These are phyloP conservation scores for Backusella macrospora DNA, from an alignment of 192 early-diverging fungal species.

Conservation along the genomic window DNA sequence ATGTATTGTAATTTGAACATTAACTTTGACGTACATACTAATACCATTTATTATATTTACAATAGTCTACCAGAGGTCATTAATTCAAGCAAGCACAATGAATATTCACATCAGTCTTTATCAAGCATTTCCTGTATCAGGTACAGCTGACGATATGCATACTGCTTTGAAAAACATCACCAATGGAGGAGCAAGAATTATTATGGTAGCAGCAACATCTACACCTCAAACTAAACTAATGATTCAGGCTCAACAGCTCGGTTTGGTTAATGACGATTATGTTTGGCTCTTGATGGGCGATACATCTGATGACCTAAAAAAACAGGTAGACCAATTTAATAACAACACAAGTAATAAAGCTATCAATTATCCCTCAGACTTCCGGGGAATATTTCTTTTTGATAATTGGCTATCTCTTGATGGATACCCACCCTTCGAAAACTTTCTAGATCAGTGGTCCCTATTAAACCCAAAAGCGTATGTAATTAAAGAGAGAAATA, in stretches of 20 bases:
- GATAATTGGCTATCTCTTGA: slow-evolving; percentile 46
- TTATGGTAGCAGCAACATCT: slow-evolving; percentile 48
- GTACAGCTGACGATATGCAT: slow-evolving; percentile 29
- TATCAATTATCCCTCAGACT: slow-evolving; percentile 22
- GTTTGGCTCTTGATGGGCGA: slow-evolving; percentile 52
- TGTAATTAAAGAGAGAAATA: not conserved
- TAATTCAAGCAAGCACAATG: slow-evolving; percentile 29
- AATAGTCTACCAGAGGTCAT: slow-evolving; percentile 47
- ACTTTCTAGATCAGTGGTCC: slow-evolving; percentile 48
- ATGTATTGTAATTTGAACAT: slow-evolving; percentile 31
- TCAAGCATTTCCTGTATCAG: slow-evolving; percentile 42
- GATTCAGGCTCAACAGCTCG: slow-evolving; percentile 42
- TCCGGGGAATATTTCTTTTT: slow-evolving; percentile 48
- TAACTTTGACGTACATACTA: not conserved
- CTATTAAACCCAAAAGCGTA: slow-evolving; percentile 42
- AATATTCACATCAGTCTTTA: slow-evolving; percentile 42
- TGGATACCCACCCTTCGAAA: slow-evolving; percentile 51
- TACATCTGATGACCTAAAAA: slow-evolving; percentile 31
- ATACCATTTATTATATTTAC: not conserved
- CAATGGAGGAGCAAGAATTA: slow-evolving; percentile 42
- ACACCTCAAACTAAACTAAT: slow-evolving; percentile 39
- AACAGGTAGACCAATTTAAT: slow-evolving; percentile 26
- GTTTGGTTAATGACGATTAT: slow-evolving; percentile 41
- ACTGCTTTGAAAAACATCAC: slow-evolving; percentile 36
- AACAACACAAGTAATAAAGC: slow-evolving; percentile 16